These are phyloP conservation scores for Hypomyces rosellus DNA, from an alignment of 2,329 filamentous ascomycete genomes.

Conservation along the genomic window DNA sequence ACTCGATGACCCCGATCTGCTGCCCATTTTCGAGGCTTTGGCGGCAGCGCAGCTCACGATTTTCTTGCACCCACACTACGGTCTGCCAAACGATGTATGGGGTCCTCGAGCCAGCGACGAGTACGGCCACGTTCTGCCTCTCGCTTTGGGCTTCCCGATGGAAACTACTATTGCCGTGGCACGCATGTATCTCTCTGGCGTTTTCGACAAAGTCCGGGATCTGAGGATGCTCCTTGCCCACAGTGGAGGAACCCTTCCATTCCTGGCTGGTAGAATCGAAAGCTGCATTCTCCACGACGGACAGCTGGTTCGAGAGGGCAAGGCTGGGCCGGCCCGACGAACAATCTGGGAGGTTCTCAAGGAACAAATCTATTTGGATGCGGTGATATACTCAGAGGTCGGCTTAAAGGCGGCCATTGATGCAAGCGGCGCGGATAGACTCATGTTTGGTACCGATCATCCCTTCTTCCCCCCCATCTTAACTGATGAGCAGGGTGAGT, in stretches of 20 bases:
- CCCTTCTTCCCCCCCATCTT: constrained; percentile 77
- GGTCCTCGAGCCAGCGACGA: constrained; percentile 60
- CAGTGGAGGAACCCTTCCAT: constrained; percentile 81
- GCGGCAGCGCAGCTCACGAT: constrained; percentile 59
- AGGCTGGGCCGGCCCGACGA: constrained; percentile 40
- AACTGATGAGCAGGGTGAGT: constrained; percentile 55
- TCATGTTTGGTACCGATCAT: constrained; percentile 79
- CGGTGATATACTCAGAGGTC: constrained; percentile 74
- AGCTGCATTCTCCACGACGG: constrained; percentile 81
- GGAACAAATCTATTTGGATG: constrained; percentile 81
- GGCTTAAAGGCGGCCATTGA: constrained; percentile 65
- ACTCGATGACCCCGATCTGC: constrained; percentile 68
- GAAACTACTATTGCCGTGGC: constrained; percentile 89
- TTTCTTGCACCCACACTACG: constrained; percentile 91
- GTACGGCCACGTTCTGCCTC: constrained; percentile 81
- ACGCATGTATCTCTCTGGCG: constrained; percentile 78
- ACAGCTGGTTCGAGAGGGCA: constrained; percentile 60
- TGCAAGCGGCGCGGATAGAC: constrained; percentile 59
- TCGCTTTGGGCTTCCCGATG: constrained; percentile 82
- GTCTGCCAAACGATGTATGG: constrained; percentile 73
- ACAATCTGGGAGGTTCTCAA: constrained; percentile 51
- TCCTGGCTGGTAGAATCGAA: constrained; percentile 81
- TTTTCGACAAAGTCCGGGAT: constrained; percentile 68
- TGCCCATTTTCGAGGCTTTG: constrained; percentile 66
- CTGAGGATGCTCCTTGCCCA: constrained; percentile 77